phyloP scores from a whole-genome alignment of 2,329 filamentous ascomycete species.

The Epichloe coenophiala region DNA sequence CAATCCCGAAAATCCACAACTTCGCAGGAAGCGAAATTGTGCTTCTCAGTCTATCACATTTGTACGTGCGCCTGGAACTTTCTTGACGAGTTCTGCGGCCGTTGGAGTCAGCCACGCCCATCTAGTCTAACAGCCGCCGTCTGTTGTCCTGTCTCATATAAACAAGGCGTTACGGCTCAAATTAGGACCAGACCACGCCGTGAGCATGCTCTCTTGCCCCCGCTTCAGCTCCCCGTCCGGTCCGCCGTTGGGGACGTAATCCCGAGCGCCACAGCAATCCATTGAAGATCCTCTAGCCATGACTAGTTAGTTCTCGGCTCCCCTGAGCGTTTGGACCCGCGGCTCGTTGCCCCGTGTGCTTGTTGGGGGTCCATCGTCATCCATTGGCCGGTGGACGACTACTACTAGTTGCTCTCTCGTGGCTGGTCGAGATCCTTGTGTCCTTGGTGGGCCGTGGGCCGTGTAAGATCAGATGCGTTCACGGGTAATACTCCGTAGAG shows the following conservation, averaged over 20 bases:
- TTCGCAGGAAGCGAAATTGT: background rate
- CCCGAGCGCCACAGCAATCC: background rate
- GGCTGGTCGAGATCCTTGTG: background rate
- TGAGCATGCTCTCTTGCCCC: background rate
- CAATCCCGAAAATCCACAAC: background rate
- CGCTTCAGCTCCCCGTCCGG: background rate
- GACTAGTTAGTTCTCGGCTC: background rate
- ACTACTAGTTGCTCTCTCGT: background rate
- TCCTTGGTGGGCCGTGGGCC: background rate
- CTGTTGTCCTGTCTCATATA: background rate
- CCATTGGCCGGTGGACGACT: background rate
- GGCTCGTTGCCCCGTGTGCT: no score
- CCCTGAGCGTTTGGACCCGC: background rate
- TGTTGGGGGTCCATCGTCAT: no score
- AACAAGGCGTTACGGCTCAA: background rate
- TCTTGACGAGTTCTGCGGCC: background rate
- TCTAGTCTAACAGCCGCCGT: background rate
- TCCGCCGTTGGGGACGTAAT: background rate
- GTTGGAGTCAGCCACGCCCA: background rate
- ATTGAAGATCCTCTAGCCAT: background rate
- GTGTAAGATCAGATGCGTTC: background rate
- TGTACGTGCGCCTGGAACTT: background rate
- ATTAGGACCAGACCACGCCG: background rate
- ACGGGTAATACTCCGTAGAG: background rate
- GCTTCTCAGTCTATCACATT: background rate